These are phyloP conservation scores for Pythium volutum DNA, from an alignment of 352 stramenopile species.

Conservation along the genomic window DNA sequence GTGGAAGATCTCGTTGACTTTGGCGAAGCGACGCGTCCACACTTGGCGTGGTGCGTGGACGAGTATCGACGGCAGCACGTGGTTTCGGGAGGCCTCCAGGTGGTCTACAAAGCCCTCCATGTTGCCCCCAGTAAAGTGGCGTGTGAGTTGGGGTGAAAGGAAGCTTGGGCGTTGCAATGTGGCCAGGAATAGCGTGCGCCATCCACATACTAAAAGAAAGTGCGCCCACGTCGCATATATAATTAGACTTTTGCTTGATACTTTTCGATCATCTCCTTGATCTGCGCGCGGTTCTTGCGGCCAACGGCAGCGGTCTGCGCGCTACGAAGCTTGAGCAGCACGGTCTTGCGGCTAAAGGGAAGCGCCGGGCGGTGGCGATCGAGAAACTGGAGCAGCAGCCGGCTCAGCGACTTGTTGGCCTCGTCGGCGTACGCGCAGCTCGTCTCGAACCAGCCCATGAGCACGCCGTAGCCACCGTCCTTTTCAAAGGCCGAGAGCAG, in stretches of 20 bases:
- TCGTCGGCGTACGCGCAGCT: slow-evolving; percentile 52
- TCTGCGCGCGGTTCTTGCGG: slow-evolving; percentile 28
- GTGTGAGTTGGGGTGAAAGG: too few relatives aligned
- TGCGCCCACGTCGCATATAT: slow-evolving; percentile 11
- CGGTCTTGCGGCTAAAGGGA: slow-evolving; percentile 44
- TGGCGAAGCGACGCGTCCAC: slow-evolving; percentile 52
- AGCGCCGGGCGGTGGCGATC: slow-evolving; percentile 44
- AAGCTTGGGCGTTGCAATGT: not conserved
- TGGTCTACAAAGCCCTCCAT: slow-evolving; percentile 69
- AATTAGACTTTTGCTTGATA: slow-evolving; percentile 8
- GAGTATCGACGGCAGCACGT: slow-evolving; percentile 22
- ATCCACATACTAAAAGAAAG: not conserved
- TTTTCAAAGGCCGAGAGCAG: slow-evolving; percentile 49
- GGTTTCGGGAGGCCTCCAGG: slow-evolving; percentile 26
- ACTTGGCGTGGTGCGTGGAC: slow-evolving; percentile 23
- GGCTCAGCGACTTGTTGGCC: slow-evolving; percentile 35
- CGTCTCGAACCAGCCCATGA: slow-evolving; percentile 55
- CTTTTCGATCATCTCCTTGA: slow-evolving; percentile 47
- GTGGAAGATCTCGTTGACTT: slow-evolving; percentile 43
- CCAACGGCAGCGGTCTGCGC: slow-evolving; percentile 29
- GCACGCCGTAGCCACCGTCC: slow-evolving; percentile 47
- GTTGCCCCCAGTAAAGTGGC: not conserved
- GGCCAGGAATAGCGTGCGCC: slow-evolving; percentile 3
- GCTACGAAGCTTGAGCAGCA: slow-evolving; percentile 23
- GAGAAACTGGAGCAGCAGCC: slow-evolving; percentile 56